A percentile compares a stretch with the other conserved stretches of the same genome.
Evolutionary conservation across 257 asterid genomes (phyloP).

Genomic region (Nicotiana paniculata): DNA sequence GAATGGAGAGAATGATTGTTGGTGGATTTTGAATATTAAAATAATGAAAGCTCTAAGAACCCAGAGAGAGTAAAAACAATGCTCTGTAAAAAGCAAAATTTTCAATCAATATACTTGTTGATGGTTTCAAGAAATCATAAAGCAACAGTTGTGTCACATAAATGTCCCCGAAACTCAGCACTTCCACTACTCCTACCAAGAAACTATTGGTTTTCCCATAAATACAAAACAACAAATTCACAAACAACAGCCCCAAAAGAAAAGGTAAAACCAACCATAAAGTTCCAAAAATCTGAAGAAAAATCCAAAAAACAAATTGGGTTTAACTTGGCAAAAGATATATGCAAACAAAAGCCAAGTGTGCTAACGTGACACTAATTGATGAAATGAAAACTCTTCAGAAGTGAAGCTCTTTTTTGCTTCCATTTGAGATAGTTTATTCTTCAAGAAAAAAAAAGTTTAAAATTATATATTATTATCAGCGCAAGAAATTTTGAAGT

Average conservation of each 20-base stretch:
- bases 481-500: too few relatives aligned
- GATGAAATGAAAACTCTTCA: background rate
- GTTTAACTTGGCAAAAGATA: background rate
- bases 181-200: constrained; percentile 28
- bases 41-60: constrained; percentile 3
- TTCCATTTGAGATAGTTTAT: too few relatives aligned
- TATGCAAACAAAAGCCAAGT: background rate
- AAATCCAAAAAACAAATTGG: background rate
- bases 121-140: constrained; percentile 29
- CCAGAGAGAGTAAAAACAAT: constrained; percentile 1
- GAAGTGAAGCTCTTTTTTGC: too few relatives aligned
- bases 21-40: background rate
- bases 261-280: constrained; percentile 10
- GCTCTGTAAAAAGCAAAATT: background rate
- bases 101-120: background rate
- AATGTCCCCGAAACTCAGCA: constrained; percentile 11
- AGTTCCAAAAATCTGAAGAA: background rate
- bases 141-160: constrained; percentile 17
- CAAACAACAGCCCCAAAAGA: constrained; percentile 4
- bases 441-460: too few relatives aligned
- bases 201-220: constrained; percentile 35
- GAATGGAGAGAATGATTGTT: constrained; percentile 18
- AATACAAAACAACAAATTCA: background rate
- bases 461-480: too few relatives aligned
- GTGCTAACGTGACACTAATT: background rate